Evolutionary conservation across 2,329 filamentous ascomycete species (phyloP).

Genomic region (Pseudonectria buxi): DNA sequence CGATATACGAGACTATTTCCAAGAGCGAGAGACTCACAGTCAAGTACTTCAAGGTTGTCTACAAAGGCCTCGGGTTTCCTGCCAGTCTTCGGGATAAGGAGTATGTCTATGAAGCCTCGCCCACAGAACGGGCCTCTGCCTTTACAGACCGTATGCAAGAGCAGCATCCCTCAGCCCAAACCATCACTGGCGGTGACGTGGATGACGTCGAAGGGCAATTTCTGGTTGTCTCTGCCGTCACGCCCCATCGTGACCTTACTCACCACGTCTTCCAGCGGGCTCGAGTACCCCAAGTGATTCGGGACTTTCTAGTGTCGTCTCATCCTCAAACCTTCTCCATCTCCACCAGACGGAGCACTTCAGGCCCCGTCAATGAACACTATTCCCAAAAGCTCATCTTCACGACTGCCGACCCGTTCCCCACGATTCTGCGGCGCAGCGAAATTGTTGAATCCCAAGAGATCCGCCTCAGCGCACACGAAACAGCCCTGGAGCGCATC

Average conservation of each 20-base stretch:
- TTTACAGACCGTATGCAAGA: constrained; percentile 92
- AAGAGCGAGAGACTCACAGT: constrained; percentile 73
- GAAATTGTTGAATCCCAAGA: constrained; percentile 69
- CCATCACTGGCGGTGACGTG: constrained; percentile 60
- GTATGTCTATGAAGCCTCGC: constrained; percentile 81
- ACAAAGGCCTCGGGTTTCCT: constrained; percentile 85
- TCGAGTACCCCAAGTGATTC: constrained; percentile 72
- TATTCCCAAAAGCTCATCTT: constrained; percentile 80
- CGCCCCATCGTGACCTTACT: constrained; percentile 70
- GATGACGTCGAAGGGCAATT: constrained; percentile 89
- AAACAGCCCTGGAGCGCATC: constrained; percentile 87
- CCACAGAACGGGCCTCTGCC: constrained; percentile 66
- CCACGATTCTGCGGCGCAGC: constrained; percentile 81
- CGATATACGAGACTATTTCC: constrained; percentile 81
- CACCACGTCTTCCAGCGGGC: constrained; percentile 84
- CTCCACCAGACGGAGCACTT: constrained; percentile 63
- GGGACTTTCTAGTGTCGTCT: constrained; percentile 79
- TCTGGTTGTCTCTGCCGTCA: constrained; percentile 73
- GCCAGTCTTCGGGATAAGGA: constrained; percentile 76
- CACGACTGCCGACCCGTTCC: constrained; percentile 78
- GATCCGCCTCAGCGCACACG: constrained; percentile 62
- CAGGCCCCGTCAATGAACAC: constrained; percentile 63
- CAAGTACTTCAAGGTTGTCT: constrained; percentile 87
- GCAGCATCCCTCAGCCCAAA: constrained; percentile 78
- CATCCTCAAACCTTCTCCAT: constrained; percentile 74